phyloP scores from a whole-genome alignment of 2,329 filamentous ascomycete genomes.

The Cladosporium sp. region DNA sequence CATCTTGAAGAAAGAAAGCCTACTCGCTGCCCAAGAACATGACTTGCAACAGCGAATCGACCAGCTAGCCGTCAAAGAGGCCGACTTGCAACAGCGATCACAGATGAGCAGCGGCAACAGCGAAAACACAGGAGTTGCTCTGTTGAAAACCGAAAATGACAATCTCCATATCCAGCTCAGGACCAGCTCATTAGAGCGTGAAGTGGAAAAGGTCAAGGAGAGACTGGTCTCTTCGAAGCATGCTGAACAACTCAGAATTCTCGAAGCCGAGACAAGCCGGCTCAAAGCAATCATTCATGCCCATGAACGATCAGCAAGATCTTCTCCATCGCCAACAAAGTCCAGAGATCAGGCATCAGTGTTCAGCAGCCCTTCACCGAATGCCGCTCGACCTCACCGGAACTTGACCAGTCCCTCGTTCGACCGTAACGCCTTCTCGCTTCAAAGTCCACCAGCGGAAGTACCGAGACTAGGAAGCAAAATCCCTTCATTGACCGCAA shows the following conservation, averaged over 20 bases:
- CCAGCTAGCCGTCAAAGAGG: background rate
- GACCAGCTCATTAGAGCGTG: conserved; percentile 1
- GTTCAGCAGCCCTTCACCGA: conserved; percentile 1
- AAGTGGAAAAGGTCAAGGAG: conserved; percentile 5
- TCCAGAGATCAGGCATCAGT: background rate
- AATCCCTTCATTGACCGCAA: background rate
- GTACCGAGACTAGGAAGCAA: background rate
- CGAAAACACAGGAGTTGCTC: background rate
- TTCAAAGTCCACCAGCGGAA: background rate
- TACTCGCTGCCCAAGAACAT: background rate
- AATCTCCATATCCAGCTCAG: conserved; percentile 2
- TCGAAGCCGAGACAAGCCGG: conserved; percentile 3
- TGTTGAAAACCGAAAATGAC: conserved; percentile 6
- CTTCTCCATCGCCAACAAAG: conserved; percentile 1
- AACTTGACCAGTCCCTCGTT: background rate
- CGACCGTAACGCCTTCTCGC: background rate
- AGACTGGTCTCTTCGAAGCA: background rate
- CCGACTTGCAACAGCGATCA: background rate
- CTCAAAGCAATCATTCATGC: background rate
- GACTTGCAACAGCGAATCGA: background rate
- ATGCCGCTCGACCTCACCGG: background rate
- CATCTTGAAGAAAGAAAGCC: background rate
- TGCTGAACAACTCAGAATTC: background rate
- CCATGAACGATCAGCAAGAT: background rate
- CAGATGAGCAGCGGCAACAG: background rate